A percentile compares a stretch with the other conserved stretches of the same genome.
Conservation (phyloP, 768 basidiomycete species). For the Calocybe cyanea region DNA sequence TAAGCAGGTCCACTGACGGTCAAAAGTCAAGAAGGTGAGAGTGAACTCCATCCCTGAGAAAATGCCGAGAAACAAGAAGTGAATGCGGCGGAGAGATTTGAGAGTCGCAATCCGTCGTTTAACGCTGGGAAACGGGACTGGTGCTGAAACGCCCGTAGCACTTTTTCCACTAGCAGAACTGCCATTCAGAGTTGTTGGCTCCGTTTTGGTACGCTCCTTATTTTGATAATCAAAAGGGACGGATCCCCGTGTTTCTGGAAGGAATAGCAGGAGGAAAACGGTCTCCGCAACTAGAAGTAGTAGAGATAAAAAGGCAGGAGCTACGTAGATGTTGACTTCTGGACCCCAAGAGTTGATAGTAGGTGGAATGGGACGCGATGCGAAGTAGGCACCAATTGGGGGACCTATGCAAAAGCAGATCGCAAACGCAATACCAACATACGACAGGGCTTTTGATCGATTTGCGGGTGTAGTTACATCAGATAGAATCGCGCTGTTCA, state of each 20-base stretch:
- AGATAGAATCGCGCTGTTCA: slow-evolving; percentile 80
- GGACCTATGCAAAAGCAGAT: slow-evolving; percentile 93
- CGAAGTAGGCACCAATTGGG: slow-evolving; percentile 94
- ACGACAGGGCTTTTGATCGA: slow-evolving; percentile 81
- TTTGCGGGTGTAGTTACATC: slow-evolving; percentile 81
- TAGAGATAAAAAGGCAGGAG: slow-evolving; percentile 83
- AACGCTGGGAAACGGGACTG: slow-evolving; percentile 25
- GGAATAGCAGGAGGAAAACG: slow-evolving; percentile 61
- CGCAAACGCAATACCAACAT: slow-evolving; percentile 95
- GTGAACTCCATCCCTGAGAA: slow-evolving; percentile 98
- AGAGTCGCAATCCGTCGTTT: slow-evolving; percentile 57
- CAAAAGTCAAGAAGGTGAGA: slow-evolving; percentile 90
- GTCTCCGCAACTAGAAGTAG: slow-evolving; percentile 79
- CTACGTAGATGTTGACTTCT: slow-evolving; percentile 85
- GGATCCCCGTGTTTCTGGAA: slow-evolving; percentile 84
- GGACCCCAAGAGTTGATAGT: slow-evolving; percentile 50
- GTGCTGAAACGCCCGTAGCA: slow-evolving; percentile 19
- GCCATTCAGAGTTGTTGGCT: slow-evolving; percentile 11
- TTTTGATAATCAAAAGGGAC: slow-evolving; percentile 20
- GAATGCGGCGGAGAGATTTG: slow-evolving; percentile 57
- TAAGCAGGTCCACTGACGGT: slow-evolving; percentile 49
- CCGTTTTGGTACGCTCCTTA: background rate
- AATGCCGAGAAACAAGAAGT: slow-evolving; percentile 82
- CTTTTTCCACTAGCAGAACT: slow-evolving; percentile 12
- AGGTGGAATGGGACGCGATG: slow-evolving; percentile 72